These are phyloP conservation scores for Psilocybe azurescens DNA, from an alignment of 768 basidiomycete species.

Conservation along the genomic window DNA sequence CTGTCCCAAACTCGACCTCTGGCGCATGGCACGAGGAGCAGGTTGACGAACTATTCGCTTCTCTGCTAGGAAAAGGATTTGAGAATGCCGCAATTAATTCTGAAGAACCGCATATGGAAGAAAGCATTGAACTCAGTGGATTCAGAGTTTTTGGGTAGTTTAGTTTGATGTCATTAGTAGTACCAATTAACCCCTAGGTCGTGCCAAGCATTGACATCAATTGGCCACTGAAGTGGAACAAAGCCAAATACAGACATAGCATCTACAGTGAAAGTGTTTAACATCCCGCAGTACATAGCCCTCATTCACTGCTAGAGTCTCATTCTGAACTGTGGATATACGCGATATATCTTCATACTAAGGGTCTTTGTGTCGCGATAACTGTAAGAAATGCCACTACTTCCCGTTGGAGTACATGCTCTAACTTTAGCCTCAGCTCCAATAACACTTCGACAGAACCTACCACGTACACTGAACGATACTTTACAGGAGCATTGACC, in stretches of 20 bases:
- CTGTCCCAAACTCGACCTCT: slow-evolving; percentile 60
- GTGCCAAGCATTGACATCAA: background rate
- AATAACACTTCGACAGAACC: background rate
- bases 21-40: slow-evolving; percentile 95
- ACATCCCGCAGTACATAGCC: slow-evolving; percentile 10
- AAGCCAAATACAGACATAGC: slow-evolving; percentile 41
- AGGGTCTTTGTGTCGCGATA: background rate
- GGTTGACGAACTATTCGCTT: slow-evolving; percentile 92
- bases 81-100: slow-evolving; percentile 40
- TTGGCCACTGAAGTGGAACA: slow-evolving; percentile 40
- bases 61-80: slow-evolving; percentile 80
- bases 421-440: slow-evolving; percentile 6
- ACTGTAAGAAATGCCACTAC: background rate
- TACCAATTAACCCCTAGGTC: background rate
- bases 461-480: background rate
- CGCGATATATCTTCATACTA: background rate
- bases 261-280: background rate
- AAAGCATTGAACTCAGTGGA: slow-evolving; percentile 41
- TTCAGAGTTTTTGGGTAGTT: slow-evolving; percentile 67
- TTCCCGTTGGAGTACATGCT: background rate
- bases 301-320: background rate
- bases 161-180: background rate
- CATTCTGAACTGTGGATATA: slow-evolving; percentile 1
- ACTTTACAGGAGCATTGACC: background rate
- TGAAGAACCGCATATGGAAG: slow-evolving; percentile 29